These are phyloP conservation scores for Pythium phragmiticola DNA, from an alignment of 352 stramenopile genomes.

Conservation along the genomic window DNA sequence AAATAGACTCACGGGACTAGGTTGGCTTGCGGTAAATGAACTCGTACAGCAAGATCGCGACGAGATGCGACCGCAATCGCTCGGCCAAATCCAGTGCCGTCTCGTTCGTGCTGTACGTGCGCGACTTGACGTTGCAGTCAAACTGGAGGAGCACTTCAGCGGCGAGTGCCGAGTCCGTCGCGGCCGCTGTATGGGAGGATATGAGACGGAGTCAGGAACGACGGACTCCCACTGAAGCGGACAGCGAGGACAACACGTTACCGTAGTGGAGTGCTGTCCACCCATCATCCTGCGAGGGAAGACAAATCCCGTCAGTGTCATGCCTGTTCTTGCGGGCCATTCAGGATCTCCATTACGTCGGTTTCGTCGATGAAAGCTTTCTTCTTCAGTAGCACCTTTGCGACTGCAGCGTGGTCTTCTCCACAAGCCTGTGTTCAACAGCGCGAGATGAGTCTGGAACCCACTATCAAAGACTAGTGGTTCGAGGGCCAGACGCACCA, in stretches of 20 bases:
- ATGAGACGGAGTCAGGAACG: neutral
- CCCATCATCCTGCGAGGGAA: constrained; percentile 48
- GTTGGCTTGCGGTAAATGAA: constrained; percentile 50
- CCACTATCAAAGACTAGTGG: neutral
- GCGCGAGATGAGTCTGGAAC: neutral
- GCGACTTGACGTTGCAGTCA: constrained; percentile 56
- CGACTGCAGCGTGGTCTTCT: constrained; percentile 60
- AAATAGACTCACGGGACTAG: constrained; percentile 9
- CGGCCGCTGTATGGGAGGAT: constrained; percentile 37
- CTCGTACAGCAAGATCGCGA: constrained; percentile 74
- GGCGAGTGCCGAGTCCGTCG: constrained; percentile 64
- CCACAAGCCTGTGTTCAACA: constrained; percentile 49
- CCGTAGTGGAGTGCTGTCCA: constrained; percentile 81
- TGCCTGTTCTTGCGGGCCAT: no score
- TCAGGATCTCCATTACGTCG: constrained; percentile 36
- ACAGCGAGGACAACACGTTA: constrained; percentile 6
- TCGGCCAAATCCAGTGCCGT: constrained; percentile 79
- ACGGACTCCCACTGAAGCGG: neutral
- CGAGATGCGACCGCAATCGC: constrained; percentile 65
- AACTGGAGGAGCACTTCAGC: constrained; percentile 67
- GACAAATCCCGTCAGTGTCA: neutral
- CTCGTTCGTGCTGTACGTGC: constrained; percentile 67
- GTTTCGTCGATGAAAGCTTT: constrained; percentile 81
- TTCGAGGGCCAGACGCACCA: constrained; percentile 31
- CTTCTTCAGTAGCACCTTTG: constrained; percentile 60